Evolutionary conservation across 1,284 basidiomycete genomes (phyloP), one percentile per base, ranked within the genome.

Genomic region (Pyrrhoderma noxium): DNA sequence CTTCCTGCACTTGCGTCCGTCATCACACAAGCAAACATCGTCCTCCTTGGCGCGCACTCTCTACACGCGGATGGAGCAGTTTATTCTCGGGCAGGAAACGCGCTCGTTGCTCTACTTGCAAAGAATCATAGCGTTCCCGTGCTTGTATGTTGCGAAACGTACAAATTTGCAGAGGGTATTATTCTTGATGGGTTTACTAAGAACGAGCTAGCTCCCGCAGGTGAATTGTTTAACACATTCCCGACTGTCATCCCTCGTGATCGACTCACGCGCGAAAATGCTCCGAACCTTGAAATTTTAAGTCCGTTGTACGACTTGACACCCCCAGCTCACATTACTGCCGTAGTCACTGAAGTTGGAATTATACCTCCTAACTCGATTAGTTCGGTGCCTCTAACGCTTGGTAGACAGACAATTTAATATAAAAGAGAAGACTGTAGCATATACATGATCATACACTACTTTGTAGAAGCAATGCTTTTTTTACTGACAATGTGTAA

Each of bases 61-160:
- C 76, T 99, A 5, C 88, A 96, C 61, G 88, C 94, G 3, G 96
- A 99, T 62, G 96, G 96, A 3, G 85, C 93, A 0, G 87, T 98
- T 7, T 97, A 91, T 67, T 90, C 93, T 11, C 80, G 96, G 48
- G 90, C 93, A 0, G 96, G 96, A 21, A 98, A 94, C 1, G 95
- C 95, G 0, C 79, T 94, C 57, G 91, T 97, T 19, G 92, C 95
- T 0, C 94, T 99, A 92, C 83, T 98, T 75, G 91, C 93, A 0
- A 90, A 92, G 65, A 81, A 83, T 50, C 80, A 88, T 62, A 85
- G 84, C 18, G 85, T 98, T 1, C 96, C 96, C 5, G 93, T 98
- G 14, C 83, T 99, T 47, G 93, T 95, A 14, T 97, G 93, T 61
- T 96, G 94, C 61, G 96, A 99, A 70, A 99, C 96, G 16, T 98